Conservation (phyloP, 345 rosid species). For the Diplotaxis tenuifolia region DNA sequence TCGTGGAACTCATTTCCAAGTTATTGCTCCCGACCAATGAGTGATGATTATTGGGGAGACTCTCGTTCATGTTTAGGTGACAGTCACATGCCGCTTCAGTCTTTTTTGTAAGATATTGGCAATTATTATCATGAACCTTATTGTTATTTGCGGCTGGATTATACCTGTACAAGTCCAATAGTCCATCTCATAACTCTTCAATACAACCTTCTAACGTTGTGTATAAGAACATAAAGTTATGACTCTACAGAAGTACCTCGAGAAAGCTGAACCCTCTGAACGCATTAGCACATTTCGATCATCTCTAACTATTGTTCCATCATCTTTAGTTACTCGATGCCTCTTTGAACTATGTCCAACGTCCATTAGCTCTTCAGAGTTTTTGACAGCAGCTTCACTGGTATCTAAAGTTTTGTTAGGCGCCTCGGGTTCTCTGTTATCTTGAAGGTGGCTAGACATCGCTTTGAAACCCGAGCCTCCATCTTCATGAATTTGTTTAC, state of each 20-base stretch:
- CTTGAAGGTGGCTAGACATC: slow-evolving; percentile 25
- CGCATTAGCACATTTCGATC: slow-evolving; percentile 67
- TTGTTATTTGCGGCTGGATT: slow-evolving; percentile 51
- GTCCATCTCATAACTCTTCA: too few species aligned
- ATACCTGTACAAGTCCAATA: slow-evolving; percentile 49
- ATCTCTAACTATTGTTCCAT: slow-evolving; percentile 38
- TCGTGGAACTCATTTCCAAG: slow-evolving; percentile 50
- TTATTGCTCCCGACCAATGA: slow-evolving; percentile 61
- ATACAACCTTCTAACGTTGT: too few species aligned
- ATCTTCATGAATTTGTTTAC: slow-evolving; percentile 36
- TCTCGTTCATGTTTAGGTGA: slow-evolving; percentile 40
- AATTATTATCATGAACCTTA: slow-evolving; percentile 50
- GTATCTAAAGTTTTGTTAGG: slow-evolving; percentile 24
- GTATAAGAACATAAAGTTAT: too few species aligned
- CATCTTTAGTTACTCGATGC: slow-evolving; percentile 40
- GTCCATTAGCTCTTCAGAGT: slow-evolving; percentile 5
- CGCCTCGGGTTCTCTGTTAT: slow-evolving; percentile 26
- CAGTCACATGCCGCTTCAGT: slow-evolving; percentile 39
- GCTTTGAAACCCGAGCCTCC: slow-evolving; percentile 24
- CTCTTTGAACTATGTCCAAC: slow-evolving; percentile 38
- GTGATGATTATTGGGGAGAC: slow-evolving; percentile 43
- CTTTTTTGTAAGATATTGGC: slow-evolving; percentile 46
- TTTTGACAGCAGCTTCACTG: slow-evolving; percentile 14
- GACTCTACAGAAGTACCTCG: slow-evolving; percentile 47
- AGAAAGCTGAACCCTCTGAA: slow-evolving; percentile 78